phyloP scores from a whole-genome alignment of 129 eudicot species.

The Scalesia atractyloides region DNA sequence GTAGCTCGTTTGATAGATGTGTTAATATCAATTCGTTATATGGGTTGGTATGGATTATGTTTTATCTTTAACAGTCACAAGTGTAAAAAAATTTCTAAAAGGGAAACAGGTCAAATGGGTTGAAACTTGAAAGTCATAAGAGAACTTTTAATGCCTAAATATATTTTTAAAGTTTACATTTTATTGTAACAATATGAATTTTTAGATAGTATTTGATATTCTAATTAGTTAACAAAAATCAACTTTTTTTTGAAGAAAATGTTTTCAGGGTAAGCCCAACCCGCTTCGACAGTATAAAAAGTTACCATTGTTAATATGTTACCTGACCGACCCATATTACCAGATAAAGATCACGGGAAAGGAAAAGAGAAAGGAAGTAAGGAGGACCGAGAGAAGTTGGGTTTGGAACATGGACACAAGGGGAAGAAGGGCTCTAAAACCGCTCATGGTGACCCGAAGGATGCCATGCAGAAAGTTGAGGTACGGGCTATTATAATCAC shows the following conservation, averaged over 20 bases:
- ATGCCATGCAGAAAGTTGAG: constrained; percentile 77
- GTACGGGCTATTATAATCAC: constrained; percentile 31
- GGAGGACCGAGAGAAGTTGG: constrained; percentile 77
- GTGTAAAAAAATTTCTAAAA: not conserved
- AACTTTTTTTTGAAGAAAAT: not conserved
- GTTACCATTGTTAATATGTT: not conserved
- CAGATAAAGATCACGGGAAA: constrained; percentile 56
- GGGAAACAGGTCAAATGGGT: not conserved
- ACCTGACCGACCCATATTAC: not conserved
- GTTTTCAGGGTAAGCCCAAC: not conserved
- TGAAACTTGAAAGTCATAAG: not conserved
- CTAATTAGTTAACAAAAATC: not conserved
- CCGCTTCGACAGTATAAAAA: not conserved
- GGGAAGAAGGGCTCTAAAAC: constrained; percentile 37
- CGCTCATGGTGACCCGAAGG: constrained; percentile 56
- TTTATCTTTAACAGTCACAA: not conserved
- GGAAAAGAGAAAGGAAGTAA: constrained; percentile 35
- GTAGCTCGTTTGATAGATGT: not conserved
- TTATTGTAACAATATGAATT: not conserved
- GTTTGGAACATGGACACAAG: constrained; percentile 49
- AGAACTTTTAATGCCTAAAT: not conserved
- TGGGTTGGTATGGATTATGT: not conserved
- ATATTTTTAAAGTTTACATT: not conserved
- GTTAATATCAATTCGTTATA: not conserved
- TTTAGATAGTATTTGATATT: not conserved